Evolutionary conservation across 768 basidiomycete species (phyloP), one percentile per base, ranked within the genome.

Genomic region (Infundibulicybe gibba): DNA sequence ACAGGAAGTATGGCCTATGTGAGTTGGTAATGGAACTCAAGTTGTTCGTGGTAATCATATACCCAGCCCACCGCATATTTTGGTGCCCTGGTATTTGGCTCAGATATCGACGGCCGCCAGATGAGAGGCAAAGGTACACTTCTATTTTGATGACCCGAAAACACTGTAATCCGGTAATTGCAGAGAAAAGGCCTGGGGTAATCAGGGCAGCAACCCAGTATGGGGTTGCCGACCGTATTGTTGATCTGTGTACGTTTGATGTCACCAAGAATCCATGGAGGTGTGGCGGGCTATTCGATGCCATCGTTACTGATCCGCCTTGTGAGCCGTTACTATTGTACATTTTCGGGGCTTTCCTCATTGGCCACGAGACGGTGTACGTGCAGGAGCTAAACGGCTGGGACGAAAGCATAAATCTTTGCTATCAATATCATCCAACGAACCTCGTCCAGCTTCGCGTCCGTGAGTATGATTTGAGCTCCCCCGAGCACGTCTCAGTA

Each of bases 101-200:
- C 91, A 14, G 97, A 98, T 62, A 97, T 99, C 41, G 95, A 98
- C 58, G 97, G 97, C 0, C 77, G 97, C 35, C 95, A 98, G 61
- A 94, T 98, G 87, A 75, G 93, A 49, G 97, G 97, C 14, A 95
- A 91, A 77, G 79, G 93, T 87, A 53, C 44, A 65, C 51, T 5
- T 4, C 34, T 11, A 21, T 11, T 20, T 32, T 34, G 25, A 44
- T 37, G 40, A 13, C 6, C 14, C 4, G 32, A 19, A 16, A 35
- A 35, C 17, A 43, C 32, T 17, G 12, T 25, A 43, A 40, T 15
- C 44, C 17, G 41, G 17, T 31, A 8, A 14, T 35, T 21, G 11
- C 47, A 76, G 76, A 64, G 52, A 66, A 66, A 32, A 59, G 62
- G 1, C 83, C 91, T 0, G 94, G 94, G 0, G 78, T 97, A 43